Evolutionary conservation across 768 basidiomycete species (phyloP).

Genomic region (Calocera viscosa): DNA sequence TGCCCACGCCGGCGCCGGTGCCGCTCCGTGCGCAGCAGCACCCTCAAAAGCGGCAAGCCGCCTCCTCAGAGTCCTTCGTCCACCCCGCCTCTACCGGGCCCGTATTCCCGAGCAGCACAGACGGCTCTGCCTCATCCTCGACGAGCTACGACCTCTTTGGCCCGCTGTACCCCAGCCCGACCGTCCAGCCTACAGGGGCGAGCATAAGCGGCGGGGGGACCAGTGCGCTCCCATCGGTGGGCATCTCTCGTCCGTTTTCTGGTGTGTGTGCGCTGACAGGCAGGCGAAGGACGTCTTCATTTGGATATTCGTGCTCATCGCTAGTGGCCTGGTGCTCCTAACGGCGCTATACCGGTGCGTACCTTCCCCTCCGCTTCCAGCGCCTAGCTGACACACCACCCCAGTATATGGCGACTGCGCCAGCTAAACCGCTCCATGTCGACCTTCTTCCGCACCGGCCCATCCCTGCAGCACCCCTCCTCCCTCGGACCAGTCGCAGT

Average conservation of each 20-base stretch:
- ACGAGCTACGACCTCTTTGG: not conserved
- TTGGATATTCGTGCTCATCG: conserved; percentile 4
- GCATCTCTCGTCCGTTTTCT: not conserved
- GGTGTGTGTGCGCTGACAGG: not conserved
- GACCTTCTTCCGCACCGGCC: not conserved
- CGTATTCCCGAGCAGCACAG: not conserved
- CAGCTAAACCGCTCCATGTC: conserved; percentile 1
- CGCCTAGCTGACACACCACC: not conserved
- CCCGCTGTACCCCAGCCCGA: not conserved
- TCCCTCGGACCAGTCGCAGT: not conserved
- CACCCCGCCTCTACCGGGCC: not conserved
- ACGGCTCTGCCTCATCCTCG: not conserved
- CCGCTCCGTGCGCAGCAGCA: not conserved
- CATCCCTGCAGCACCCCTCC: not conserved
- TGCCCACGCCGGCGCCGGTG: not conserved
- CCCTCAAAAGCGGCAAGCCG: not conserved
- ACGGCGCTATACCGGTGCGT: not conserved
- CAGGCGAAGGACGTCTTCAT: not conserved
- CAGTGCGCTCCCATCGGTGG: not conserved
- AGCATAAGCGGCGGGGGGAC: not conserved
- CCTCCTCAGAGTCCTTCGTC: not conserved
- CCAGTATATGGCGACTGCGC: not conserved
- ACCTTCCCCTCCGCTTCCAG: not conserved
- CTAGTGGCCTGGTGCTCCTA: not conserved
- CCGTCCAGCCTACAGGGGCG: not conserved